A percentile compares a stretch with the other conserved stretches of the same genome.
phyloP scores from a whole-genome alignment of 2,329 filamentous ascomycete genomes.

The Pestalotiopsis sp. region DNA sequence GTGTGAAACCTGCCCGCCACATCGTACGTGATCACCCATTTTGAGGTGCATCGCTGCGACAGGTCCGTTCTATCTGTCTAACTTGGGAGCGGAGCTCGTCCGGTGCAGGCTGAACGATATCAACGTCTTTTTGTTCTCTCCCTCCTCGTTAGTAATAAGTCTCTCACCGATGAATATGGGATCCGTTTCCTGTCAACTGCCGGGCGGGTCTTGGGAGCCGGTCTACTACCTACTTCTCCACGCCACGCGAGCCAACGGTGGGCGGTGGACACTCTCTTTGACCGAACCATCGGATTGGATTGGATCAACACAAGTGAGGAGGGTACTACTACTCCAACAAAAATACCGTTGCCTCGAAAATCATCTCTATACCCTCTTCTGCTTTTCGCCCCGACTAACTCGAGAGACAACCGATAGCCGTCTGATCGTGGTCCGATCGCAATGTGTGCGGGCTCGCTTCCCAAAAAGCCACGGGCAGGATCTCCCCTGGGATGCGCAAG shows the following conservation, averaged over 20 bases:
- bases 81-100: not conserved
- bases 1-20: not conserved
- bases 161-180: too few species aligned
- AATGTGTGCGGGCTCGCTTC: not conserved
- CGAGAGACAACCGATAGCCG: not conserved
- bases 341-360: too few species aligned
- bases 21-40: not conserved
- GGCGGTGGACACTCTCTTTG: not conserved
- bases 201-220: not conserved
- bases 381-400: too few species aligned
- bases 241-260: not conserved
- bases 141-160: not conserved
- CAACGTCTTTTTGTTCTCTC: not conserved
- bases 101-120: not conserved
- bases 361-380: too few species aligned
- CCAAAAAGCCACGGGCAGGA: not conserved
- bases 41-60: not conserved
- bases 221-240: not conserved
- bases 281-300: not conserved
- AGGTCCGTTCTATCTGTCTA: not conserved
- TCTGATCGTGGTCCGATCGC: not conserved
- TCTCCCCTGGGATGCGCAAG: not conserved
- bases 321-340: too few species aligned
- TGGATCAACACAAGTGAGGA: not conserved
- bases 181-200: not conserved